These are phyloP conservation scores for Selenicereus undatus DNA, from an alignment of 148 eudicot genomes.

Conservation along the genomic window DNA sequence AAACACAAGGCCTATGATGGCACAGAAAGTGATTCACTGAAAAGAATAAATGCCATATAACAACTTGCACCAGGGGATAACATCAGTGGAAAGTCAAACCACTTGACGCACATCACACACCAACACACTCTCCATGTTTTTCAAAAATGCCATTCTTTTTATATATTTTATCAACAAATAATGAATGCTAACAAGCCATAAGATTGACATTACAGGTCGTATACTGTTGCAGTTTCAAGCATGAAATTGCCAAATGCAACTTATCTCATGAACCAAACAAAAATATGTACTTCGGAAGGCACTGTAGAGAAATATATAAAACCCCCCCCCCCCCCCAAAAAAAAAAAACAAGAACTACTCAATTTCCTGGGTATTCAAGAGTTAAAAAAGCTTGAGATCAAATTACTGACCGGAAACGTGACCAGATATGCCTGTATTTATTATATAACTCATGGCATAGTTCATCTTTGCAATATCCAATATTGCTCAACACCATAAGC, in stretches of 20 bases:
- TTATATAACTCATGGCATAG: conserved; percentile 72
- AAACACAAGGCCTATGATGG: conserved; percentile 4
- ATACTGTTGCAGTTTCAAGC: background rate
- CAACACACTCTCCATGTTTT: background rate
- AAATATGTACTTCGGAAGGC: background rate
- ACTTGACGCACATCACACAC: background rate
- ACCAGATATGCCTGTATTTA: conserved; percentile 79
- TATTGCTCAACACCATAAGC: conserved; percentile 94
- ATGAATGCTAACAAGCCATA: background rate
- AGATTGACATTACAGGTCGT: background rate
- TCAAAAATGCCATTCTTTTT: background rate
- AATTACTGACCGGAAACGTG: conserved; percentile 49
- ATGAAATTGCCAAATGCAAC: background rate
- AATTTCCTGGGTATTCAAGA: background rate
- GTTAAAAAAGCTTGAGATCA: background rate
- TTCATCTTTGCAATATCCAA: conserved; percentile 95
- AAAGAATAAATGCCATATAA: background rate
- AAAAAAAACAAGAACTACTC: background rate
- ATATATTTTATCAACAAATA: background rate
- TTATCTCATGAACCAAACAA: conserved; percentile 8
- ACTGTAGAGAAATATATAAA: too few species aligned
- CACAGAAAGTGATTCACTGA: background rate
- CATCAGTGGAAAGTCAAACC: background rate
- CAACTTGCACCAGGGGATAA: background rate
- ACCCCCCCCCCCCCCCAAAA: too few species aligned